Base-by-base conservation (phyloP, 2,329 filamentous ascomycete genomes). In the Fusarium acutatum region DNA sequence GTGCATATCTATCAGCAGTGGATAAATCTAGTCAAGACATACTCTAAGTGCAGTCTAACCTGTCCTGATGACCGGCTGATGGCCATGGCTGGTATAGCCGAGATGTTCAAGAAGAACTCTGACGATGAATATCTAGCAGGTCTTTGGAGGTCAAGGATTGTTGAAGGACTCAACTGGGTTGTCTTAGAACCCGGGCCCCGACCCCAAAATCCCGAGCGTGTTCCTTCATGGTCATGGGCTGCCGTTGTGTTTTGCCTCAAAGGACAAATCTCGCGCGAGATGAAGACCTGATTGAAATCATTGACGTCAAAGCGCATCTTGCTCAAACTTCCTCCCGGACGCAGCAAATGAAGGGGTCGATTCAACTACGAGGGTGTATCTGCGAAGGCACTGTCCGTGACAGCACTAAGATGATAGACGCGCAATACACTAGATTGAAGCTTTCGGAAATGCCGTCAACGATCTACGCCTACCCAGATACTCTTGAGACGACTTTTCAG, bases 391-490 rank as follows among this genome's bases (percentile, higher is more conserved):
- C 20, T 18, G 12, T 58, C 2, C 1, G 14, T 17, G 18, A 58
- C 24, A 47, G 54, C 12, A n/a, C 7, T 10, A 35, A 32, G n/a
- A 22, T 9, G 2, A 10, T 4, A 18, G 15, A 30, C 6, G 13
- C n/a, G 6, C n/a, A 47, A 22, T 17, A 28, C 5, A 24, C 20
- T 6, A 4, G 0, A 0, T 4, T 58, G 6, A 4, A 35, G n/a
- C 40, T 58, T 28, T 7, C 28, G 4, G 24, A 58, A 22, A 58
- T 28, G 6, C 11, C 24, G 6, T 18, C 20, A 11, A 28, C 6
- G 5, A 32, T 49, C 22, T 58, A 34, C 20, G 40, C 54, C 10
- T 58, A 49, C n/a, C 54, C 40, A 15, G 54, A 58, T n/a, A 58
- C 38, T 14, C 6, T n/a, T 5, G 38, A 26, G 22, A 18, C 54